These are phyloP conservation scores for Ramaria sp. DNA, from an alignment of 768 basidiomycete species.

Conservation along the genomic window DNA sequence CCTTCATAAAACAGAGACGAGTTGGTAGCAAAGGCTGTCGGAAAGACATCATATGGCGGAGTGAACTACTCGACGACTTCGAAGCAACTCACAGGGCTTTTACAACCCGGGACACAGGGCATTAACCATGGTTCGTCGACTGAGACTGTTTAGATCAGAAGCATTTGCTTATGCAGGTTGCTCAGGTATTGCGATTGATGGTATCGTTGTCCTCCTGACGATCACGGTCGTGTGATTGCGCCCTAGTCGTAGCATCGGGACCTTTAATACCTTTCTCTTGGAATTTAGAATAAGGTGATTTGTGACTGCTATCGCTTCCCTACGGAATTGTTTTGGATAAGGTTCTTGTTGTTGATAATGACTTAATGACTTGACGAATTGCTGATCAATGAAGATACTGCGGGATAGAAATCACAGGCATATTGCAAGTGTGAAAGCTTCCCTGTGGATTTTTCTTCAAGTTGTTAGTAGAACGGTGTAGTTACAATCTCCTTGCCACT, in stretches of 20 bases:
- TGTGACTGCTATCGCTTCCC: no score
- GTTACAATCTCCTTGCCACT: no score
- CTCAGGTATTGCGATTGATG: constrained; percentile 49
- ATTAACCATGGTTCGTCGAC: constrained; percentile 36
- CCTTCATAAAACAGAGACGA: constrained; percentile 19
- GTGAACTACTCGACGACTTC: constrained; percentile 38
- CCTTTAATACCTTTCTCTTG: not conserved
- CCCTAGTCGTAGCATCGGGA: not conserved
- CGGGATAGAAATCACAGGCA: no score
- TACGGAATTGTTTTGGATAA: no score
- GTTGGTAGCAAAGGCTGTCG: constrained; percentile 28
- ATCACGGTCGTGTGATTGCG: constrained; percentile 18
- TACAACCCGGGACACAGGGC: constrained; percentile 38
- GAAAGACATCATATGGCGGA: constrained; percentile 28
- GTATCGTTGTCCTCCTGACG: constrained; percentile 44
- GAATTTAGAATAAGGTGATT: no score
- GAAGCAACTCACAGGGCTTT: constrained; percentile 39
- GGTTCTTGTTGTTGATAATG: no score
- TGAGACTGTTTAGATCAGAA: not conserved
- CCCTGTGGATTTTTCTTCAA: no score
- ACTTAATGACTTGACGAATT: no score
- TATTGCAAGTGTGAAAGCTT: no score
- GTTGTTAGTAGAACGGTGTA: no score
- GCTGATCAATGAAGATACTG: no score
- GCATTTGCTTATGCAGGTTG: not conserved